Conservation (phyloP, 1,284 basidiomycete species). For the Rhodotorula glutinis region DNA sequence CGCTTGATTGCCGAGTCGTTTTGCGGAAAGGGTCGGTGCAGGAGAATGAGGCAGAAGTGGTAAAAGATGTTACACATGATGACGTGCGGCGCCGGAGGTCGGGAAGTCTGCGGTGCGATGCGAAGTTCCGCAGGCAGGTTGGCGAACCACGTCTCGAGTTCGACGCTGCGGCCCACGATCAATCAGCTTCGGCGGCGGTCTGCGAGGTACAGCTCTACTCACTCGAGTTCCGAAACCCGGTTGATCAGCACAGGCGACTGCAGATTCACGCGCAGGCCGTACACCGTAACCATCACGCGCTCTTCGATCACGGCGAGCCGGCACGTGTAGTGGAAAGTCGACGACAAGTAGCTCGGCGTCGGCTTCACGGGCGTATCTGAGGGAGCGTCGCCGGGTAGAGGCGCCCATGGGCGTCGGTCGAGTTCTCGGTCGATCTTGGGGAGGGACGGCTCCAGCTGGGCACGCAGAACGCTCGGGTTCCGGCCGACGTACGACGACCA, state of each 20-base stretch:
- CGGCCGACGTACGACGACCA: conserved; percentile 45
- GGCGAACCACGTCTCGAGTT: conserved; percentile 21
- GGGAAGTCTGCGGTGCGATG: conserved; percentile 14
- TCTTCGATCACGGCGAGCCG: conserved; percentile 17
- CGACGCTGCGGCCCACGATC: neutral
- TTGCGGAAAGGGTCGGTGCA: conserved; percentile 59
- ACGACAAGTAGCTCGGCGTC: conserved; percentile 1
- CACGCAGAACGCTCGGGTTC: conserved; percentile 25
- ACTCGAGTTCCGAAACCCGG: conserved; percentile 16
- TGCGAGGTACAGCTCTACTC: neutral
- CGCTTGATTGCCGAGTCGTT: conserved; percentile 45
- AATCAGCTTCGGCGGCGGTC: neutral
- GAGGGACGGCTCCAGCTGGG: conserved; percentile 36
- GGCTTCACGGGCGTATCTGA: conserved; percentile 2
- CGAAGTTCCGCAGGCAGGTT: conserved; percentile 1
- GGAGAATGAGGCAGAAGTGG: conserved; percentile 63
- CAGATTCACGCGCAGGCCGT: conserved; percentile 1
- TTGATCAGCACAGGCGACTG: neutral
- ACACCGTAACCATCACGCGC: conserved; percentile 5
- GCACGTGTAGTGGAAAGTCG: conserved; percentile 11
- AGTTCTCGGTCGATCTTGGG: conserved; percentile 35
- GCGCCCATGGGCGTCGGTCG: conserved; percentile 29
- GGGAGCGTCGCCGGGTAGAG: neutral
- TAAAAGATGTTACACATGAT: conserved; percentile 56
- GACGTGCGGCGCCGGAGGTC: conserved; percentile 56